Base-by-base conservation (phyloP, 2,329 filamentous ascomycete genomes). In the Alternaria sp. region DNA sequence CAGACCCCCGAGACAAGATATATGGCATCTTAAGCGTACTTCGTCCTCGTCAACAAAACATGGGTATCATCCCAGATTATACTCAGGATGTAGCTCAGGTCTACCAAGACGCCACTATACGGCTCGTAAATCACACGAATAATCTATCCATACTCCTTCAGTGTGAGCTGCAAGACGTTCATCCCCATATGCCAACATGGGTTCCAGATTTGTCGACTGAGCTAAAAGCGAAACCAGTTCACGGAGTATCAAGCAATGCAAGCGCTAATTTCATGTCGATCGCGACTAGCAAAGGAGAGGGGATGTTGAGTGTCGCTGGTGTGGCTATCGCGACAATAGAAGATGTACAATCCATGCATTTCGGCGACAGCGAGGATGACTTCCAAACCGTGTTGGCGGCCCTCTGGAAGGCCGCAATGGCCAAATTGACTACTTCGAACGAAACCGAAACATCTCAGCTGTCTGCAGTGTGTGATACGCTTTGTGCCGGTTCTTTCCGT, bases 41-140 rank as follows among this genome's bases (percentile, higher is more conserved):
- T 11, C 8, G 0, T 1, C 8, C 4, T 10, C 5, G 0, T 3
- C 36, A 17, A 6, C 15, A 40, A 2, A 3, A 0, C 8, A 17
- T 40, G 1, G 36, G 5, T 1, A 40, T 40, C 1, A 0, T 40
- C 5, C 36, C 36, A 6, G n/a, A 40, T 5, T 40, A 40, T 2
- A 40, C 8, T 40, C 15, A 0, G 15, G 9, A 11, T 40, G 36
- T 40, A 40, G 36, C 8, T 17, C n/a, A 17, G 17, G 9, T 40
- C 36, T 40, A 40, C n/a, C n/a, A 6, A 17, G 32, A 40, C 15
- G 1, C 15, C 2, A 5, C 32, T 40, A 0, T 10, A 40, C 15
- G 15, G 4, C 17, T 40, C 32, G 17, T 40, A 3, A 10, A n/a
- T n/a, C 2, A 40, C 8, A 10, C 4, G 32, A 40, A 1, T 1